These are phyloP conservation scores for Linaria vulgaris DNA, from an alignment of 257 asterid species.

Conservation along the genomic window DNA sequence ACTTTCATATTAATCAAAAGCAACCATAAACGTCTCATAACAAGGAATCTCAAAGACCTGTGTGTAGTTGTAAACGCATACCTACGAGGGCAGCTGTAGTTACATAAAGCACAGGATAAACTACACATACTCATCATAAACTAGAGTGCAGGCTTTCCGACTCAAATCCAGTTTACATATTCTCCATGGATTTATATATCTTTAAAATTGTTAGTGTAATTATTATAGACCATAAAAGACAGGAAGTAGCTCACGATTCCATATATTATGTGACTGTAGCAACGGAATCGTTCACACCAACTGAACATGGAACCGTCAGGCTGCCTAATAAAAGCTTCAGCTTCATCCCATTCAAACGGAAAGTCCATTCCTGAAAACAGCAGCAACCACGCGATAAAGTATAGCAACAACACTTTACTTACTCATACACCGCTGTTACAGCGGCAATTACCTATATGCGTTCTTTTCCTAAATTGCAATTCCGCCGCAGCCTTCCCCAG, in stretches of 20 bases:
- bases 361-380: conserved; percentile 78
- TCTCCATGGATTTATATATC: background rate
- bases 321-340: conserved; percentile 72
- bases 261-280: conserved; percentile 70
- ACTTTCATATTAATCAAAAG: too few relatives aligned
- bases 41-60: background rate
- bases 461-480: conserved; percentile 72
- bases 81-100: background rate
- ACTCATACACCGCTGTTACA: background rate
- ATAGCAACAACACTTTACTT: background rate
- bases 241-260: conserved; percentile 61
- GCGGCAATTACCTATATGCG: conserved; percentile 67
- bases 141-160: background rate
- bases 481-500: conserved; percentile 81
- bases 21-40: background rate
- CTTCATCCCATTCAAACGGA: conserved; percentile 84
- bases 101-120: background rate
- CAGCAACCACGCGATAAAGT: conserved; percentile 10
- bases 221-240: background rate
- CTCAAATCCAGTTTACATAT: background rate
- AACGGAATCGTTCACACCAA: conserved; percentile 83
- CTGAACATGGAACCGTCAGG: conserved; percentile 98
- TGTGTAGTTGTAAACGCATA: background rate
- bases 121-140: conserved; percentile 1
- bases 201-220: conserved; percentile 1